Base-by-base conservation (phyloP, 805 yeast genomes). In the Zygoascus tannicola region DNA sequence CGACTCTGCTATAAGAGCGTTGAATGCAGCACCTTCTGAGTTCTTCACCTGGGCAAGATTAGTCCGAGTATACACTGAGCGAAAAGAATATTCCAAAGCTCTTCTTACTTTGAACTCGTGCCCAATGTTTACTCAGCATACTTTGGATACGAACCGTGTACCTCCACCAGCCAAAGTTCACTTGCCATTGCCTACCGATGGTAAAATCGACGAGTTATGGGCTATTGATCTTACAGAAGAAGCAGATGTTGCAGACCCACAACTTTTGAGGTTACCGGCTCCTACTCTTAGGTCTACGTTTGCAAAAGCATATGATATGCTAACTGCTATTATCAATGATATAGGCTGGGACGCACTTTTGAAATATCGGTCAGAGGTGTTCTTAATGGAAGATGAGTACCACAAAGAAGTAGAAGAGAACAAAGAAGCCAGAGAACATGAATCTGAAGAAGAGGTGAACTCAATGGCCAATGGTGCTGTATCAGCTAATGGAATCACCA, bases 331-430 rank as follows among this genome's bases (percentile, higher is more conserved):
- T 50, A 76, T 80, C 2, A 72, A 80, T 16, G 64, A 70, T 20
- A 67, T 80, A 34, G 96, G 96, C 3, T 90, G 98, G 98, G 85
- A 85, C 52, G 75, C 72, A 30, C 61, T 86, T 30, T 69, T 88
- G 51, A 67, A 69, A 45, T 56, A 80, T 32, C 75, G 95, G 46
- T 76, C 87, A 1, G 65, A 70, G 16, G 78, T 83, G 0, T 90
- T 90, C 63, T 76, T 85, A 7, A 90, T 90, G 87, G 85, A 79
- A 55, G 77, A 74, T 34, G 90, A 83, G 56, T 77, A 78, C 52
- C 70, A 71, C 49, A 60, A 56, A 32, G 45, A 58, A 4, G 57
- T 60, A 34, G 3, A 45, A 20, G 40, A 26, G 32, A 10, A 19
- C 12, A 43, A 41, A 4, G 38, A 32, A 18, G 32, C 14, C 10